Conservation (phyloP, 805 yeast genomes). For the Pichia exigua region DNA sequence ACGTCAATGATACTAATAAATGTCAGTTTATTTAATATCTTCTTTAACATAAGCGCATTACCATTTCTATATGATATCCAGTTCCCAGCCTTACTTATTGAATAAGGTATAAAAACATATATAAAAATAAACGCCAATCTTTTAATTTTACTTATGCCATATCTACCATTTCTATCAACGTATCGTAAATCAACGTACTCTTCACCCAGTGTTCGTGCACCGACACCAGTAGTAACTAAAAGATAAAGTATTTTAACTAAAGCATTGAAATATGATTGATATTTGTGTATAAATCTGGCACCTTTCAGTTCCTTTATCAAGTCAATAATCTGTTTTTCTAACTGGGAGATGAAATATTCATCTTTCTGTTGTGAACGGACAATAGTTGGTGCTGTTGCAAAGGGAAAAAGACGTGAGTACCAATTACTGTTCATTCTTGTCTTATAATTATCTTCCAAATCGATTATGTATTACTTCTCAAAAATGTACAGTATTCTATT, state of each 20-base stretch:
- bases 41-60: constrained; percentile 4
- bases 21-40: constrained; percentile 23
- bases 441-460: neutral
- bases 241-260: constrained; percentile 56
- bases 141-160: constrained; percentile 36
- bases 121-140: constrained; percentile 53
- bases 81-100: constrained; percentile 26
- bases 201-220: constrained; percentile 84
- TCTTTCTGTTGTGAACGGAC: constrained; percentile 92
- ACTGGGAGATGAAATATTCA: constrained; percentile 52
- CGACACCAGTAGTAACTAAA: constrained; percentile 64
- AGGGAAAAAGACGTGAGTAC: constrained; percentile 35
- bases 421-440: neutral
- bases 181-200: constrained; percentile 82
- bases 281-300: constrained; percentile 55
- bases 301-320: constrained; percentile 49
- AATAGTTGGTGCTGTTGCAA: constrained; percentile 84
- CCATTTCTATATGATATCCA: neutral
- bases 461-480: neutral
- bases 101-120: constrained; percentile 57
- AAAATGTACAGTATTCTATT: too few species aligned
- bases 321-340: constrained; percentile 49
- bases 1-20: constrained; percentile 43
- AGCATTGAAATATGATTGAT: constrained; percentile 54
- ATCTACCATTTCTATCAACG: constrained; percentile 45